Conservation (phyloP, 257 asterid species). For the Fraxinus pennsylvanica region DNA sequence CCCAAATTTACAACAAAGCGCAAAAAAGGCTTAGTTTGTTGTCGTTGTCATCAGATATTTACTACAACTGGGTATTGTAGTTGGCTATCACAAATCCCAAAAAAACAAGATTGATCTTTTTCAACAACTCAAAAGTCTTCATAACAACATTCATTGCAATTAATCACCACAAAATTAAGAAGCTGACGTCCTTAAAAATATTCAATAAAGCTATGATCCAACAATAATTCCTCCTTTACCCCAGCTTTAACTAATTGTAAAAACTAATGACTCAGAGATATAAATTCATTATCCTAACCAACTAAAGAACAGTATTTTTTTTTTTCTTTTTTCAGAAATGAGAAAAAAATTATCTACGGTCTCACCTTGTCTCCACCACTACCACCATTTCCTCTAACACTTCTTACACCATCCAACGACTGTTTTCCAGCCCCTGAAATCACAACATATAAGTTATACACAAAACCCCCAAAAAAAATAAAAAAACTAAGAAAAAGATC, state of each 20-base stretch:
- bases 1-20: neutral
- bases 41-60: neutral
- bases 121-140: neutral
- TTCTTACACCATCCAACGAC: constrained; percentile 22
- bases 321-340: neutral
- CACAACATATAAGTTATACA: neutral
- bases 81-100: neutral
- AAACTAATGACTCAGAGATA: neutral
- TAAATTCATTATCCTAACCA: constrained; percentile 7
- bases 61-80: neutral
- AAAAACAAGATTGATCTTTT: neutral
- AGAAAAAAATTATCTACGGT: constrained; percentile 2
- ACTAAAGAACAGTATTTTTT: neutral
- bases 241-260: neutral
- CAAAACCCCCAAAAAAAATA: neutral
- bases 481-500: neutral
- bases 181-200: neutral
- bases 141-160: neutral
- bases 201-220: neutral
- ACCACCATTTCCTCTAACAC: constrained; percentile 27
- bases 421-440: constrained; percentile 33
- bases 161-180: neutral
- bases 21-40: neutral
- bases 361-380: constrained; percentile 42
- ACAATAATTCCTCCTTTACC: neutral